Evolutionary conservation across 129 eudicot species (phyloP).

Genomic region (Helichrysum umbraculigerum): DNA sequence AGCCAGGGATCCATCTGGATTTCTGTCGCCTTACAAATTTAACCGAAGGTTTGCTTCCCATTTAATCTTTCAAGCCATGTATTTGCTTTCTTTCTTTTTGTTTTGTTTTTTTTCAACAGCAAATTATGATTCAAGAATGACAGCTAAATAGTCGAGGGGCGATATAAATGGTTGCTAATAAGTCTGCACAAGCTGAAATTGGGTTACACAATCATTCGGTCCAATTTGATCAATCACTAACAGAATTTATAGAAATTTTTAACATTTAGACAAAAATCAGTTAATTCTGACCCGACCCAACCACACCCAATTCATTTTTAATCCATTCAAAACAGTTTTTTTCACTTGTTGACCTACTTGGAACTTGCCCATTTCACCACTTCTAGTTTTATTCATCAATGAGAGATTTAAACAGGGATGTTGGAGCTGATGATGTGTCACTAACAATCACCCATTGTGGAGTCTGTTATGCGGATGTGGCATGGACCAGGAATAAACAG

Average conservation of each 20-base stretch:
- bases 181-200: too few species aligned
- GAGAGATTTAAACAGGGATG: conserved; percentile 50
- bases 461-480: conserved; percentile 85
- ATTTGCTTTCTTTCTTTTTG: too few species aligned
- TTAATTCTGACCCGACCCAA: too few species aligned
- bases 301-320: too few species aligned
- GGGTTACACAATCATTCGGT: too few species aligned
- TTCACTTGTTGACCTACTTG: too few species aligned
- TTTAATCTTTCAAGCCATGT: not conserved
- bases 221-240: too few species aligned
- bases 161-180: too few species aligned
- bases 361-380: too few species aligned
- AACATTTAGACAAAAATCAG: too few species aligned
- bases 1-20: conserved; percentile 85
- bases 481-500: conserved; percentile 65
- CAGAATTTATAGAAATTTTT: too few species aligned
- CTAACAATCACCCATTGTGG: conserved; percentile 73
- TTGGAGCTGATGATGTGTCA: conserved; percentile 69
- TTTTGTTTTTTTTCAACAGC: not conserved
- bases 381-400: not conserved
- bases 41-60: not conserved
- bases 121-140: not conserved
- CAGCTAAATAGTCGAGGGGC: not conserved
- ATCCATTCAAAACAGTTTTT: too few species aligned
- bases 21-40: not conserved